Conservation (phyloP, 2,329 filamentous ascomycete species). For the Tetracladium maxilliforme region DNA sequence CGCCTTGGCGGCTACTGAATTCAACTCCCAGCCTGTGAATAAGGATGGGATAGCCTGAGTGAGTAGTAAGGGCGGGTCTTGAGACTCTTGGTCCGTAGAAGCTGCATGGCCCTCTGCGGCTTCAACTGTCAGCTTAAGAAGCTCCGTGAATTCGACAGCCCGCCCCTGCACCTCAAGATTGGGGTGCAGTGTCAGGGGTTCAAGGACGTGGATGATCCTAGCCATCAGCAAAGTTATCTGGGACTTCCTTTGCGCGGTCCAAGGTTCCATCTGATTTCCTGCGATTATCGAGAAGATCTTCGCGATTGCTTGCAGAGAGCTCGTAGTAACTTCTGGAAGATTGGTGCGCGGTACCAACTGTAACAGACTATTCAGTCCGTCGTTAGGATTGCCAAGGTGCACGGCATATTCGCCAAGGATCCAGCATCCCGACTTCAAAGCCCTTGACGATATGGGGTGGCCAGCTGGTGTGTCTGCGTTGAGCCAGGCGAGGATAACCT, state of each 20-base stretch:
- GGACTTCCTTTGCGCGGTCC: constrained; percentile 61
- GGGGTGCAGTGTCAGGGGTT: constrained; percentile 66
- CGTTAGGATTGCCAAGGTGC: constrained; percentile 55
- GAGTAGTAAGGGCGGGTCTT: constrained; percentile 68
- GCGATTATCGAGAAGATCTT: constrained; percentile 71
- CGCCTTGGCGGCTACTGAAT: constrained; percentile 73
- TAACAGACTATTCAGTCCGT: constrained; percentile 59
- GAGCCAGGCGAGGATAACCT: constrained; percentile 52
- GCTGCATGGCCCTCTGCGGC: constrained; percentile 54
- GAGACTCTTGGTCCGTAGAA: constrained; percentile 32
- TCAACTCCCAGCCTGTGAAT: constrained; percentile 76
- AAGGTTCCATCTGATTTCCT: constrained; percentile 46
- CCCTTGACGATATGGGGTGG: constrained; percentile 43
- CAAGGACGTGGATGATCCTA: constrained; percentile 67
- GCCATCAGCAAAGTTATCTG: constrained; percentile 65
- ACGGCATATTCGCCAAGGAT: constrained; percentile 76
- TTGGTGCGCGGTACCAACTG: constrained; percentile 48
- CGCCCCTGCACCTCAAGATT: constrained; percentile 90
- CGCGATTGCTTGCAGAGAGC: constrained; percentile 70
- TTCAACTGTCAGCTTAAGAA: constrained; percentile 77
- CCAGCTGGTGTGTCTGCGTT: constrained; percentile 34
- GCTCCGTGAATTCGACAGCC: constrained; percentile 80
- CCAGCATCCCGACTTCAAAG: constrained; percentile 68
- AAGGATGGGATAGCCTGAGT: constrained; percentile 83
- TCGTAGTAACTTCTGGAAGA: constrained; percentile 63